Conservation (phyloP, 2,329 filamentous ascomycete species). For the Berkeleyomyces rouxiae region DNA sequence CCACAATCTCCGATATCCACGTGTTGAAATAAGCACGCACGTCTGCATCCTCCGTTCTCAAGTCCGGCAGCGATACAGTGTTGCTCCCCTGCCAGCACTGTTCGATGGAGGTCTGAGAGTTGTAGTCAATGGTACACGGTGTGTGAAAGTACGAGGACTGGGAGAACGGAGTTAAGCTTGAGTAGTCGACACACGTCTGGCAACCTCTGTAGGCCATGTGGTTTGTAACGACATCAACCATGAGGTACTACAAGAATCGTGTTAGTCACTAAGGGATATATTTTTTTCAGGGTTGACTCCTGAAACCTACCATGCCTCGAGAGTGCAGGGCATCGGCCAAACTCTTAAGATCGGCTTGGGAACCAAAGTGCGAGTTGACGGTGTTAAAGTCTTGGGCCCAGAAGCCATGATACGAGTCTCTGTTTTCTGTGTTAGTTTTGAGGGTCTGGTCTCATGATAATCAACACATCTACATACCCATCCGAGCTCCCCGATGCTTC, state of each 20-base stretch:
- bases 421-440: slow-evolving; percentile 14
- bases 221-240: slow-evolving; percentile 39
- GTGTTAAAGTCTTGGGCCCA: slow-evolving; percentile 24
- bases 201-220: slow-evolving; percentile 34
- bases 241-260: slow-evolving; percentile 26
- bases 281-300: neutral
- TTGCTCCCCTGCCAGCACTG: slow-evolving; percentile 35
- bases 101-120: slow-evolving; percentile 25
- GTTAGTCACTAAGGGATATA: neutral
- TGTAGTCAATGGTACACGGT: slow-evolving; percentile 36
- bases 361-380: slow-evolving; percentile 34
- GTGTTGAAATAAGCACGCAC: slow-evolving; percentile 51
- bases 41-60: slow-evolving; percentile 59
- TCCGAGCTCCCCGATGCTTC: slow-evolving; percentile 18
- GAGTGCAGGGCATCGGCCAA: slow-evolving; percentile 32
- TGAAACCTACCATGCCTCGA: slow-evolving; percentile 29
- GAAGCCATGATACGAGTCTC: slow-evolving; percentile 25
- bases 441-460: neutral
- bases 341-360: slow-evolving; percentile 29
- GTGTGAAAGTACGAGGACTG: slow-evolving; percentile 36
- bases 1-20: slow-evolving; percentile 51
- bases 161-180: slow-evolving; percentile 37
- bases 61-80: slow-evolving; percentile 37
- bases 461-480: slow-evolving; percentile 12
- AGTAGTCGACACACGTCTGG: slow-evolving; percentile 32